A percentile compares a stretch with the other conserved stretches of the same genome.
These are phyloP conservation scores for Pythium oligandrum DNA, from an alignment of 352 stramenopile species.

Conservation along the genomic window DNA sequence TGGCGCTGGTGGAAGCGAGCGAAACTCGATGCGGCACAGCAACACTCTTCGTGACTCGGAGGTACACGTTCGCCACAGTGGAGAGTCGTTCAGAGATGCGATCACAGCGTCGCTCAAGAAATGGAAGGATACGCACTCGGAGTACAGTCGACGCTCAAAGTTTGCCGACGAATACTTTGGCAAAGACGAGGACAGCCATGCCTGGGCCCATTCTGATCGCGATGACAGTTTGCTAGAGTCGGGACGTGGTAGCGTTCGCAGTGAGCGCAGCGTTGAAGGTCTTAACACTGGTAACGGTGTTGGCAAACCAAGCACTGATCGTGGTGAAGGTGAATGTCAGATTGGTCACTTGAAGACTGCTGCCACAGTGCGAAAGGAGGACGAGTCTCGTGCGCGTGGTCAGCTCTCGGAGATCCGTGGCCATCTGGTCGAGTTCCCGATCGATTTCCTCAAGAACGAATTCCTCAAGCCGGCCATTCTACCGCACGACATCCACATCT, in stretches of 20 bases:
- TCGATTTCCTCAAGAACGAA: conserved; percentile 82
- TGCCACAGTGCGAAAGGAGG: conserved; percentile 73
- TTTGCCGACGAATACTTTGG: conserved; percentile 81
- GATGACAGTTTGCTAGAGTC: conserved; percentile 67
- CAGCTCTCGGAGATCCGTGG: conserved; percentile 80
- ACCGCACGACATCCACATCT: conserved; percentile 83
- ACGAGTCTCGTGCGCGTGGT: conserved; percentile 60
- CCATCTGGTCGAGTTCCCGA: conserved; percentile 80
- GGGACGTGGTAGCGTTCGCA: conserved; percentile 34
- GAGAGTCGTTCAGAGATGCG: conserved; percentile 40
- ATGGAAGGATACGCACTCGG: conserved; percentile 62
- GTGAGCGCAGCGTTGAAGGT: conserved; percentile 29
- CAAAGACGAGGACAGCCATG: conserved; percentile 35
- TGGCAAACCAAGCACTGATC: conserved; percentile 26
- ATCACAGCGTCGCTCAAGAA: conserved; percentile 63
- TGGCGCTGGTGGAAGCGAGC: conserved; percentile 4
- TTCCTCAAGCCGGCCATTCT: conserved; percentile 81
- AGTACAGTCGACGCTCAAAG: conserved; percentile 66
- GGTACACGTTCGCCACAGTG: conserved; percentile 22
- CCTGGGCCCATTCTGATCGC: conserved; percentile 21
- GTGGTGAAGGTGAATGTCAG: conserved; percentile 54
- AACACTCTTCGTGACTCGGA: conserved; percentile 10
- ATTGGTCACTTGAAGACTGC: conserved; percentile 82
- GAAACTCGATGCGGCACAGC: conserved; percentile 6
- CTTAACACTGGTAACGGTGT: conserved; percentile 12